A percentile compares a stretch with the other conserved stretches of the same genome.
Conservation (phyloP, 2,329 filamentous ascomycete genomes). For the Aureobasidium sp. region DNA sequence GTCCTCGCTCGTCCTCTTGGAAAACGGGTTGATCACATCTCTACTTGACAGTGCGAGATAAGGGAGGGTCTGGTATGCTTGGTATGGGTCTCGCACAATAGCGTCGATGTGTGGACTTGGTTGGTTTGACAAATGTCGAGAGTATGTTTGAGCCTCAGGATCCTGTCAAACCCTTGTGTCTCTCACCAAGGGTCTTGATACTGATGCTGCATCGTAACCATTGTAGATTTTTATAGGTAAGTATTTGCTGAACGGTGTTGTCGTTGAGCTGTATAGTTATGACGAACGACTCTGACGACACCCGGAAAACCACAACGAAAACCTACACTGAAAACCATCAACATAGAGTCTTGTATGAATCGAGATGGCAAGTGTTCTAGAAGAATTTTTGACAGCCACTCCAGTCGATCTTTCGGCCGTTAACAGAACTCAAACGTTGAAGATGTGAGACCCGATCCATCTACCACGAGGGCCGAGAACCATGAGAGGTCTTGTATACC, state of each 20-base stretch:
- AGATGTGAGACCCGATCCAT: conserved; percentile 10
- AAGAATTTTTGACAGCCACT: not conserved
- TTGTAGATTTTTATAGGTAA: no score
- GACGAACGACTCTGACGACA: not conserved
- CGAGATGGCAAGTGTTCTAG: not conserved
- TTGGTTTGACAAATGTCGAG: not conserved
- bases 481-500: not conserved
- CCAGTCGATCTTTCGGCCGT: conserved; percentile 3
- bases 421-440: not conserved
- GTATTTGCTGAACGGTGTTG: not conserved
- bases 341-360: not conserved
- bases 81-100: not conserved
- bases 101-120: not conserved
- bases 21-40: not conserved
- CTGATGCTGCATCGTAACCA: not conserved
- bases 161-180: not conserved
- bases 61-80: not conserved
- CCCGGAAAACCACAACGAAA: not conserved
- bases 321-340: not conserved
- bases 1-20: not conserved
- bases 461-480: not conserved
- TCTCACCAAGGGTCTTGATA: not conserved
- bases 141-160: not conserved
- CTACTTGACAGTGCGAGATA: not conserved
- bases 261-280: not conserved